Evolutionary conservation across 148 eudicot genomes (phyloP), one percentile per base, ranked within the genome.

Genomic region (Rhododendron molle): DNA sequence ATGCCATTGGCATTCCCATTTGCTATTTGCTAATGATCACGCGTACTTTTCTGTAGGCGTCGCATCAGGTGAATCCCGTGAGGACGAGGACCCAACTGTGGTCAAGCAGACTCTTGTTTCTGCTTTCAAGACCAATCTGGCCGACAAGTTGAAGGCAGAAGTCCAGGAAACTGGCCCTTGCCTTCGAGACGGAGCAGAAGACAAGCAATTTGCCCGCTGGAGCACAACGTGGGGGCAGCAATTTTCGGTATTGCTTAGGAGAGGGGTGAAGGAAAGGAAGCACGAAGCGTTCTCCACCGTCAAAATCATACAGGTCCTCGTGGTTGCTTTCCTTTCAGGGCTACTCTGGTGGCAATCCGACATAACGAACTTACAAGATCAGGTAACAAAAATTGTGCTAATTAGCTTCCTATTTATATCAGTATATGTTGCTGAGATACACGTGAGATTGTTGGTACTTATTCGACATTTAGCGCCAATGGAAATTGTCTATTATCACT

Each of bases 181-280:
- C 40, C 34, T 2, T 0, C 58, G 44, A 14, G 82, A 80, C 4
- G 82, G 38, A 30, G 12, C 81, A 6, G 89, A 87, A 10, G 85
- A 74, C 8, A 86, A 69, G 76, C 78, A 91, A 12, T 60, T 77
- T 10, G 78, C 65, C 2, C 81, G 85, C 47, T 95, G 95, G 95
- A 86, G 85, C 40, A 95, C 94, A 4, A 92, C 92, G 11, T 96
- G 99, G 99, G 90, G 90, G 88, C 93, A 95, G 76, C 94, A 94
- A 38, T 93, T 93, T 80, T 60, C 86, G 1, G 89, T 94, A 52
- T 80, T 94, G 80, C 86, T 92, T 5, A 86, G 87, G 40, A 89
- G 98, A 91, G 98, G 96, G 4, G 67, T 94, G 43, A 94, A 94
- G 80, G 98, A 93, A 83, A 81, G 96, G 80, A 91, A 78, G 72